Base-by-base conservation (phyloP, 768 basidiomycete species). In the Dentipellis fragilis region DNA sequence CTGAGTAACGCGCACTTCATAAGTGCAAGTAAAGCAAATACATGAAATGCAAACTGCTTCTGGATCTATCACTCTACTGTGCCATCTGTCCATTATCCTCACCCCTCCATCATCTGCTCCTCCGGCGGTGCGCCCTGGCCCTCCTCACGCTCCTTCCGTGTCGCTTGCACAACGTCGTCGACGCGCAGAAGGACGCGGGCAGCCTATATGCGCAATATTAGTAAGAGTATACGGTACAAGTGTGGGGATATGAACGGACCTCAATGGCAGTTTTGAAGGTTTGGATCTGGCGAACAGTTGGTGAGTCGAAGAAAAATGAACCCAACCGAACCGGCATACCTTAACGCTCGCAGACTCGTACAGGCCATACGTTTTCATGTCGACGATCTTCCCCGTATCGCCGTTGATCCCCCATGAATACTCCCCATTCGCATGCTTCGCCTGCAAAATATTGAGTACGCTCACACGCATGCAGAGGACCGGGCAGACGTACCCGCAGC, bases 301-400 rank as follows among this genome's bases (percentile, higher is more conserved):
- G 17, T 11, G 51, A 42, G 36, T 49, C 22, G 16, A 35, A 22
- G 29, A 12, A 52, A 40, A 36, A 12, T 22, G 57, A 56, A 10
- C 21, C 63, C 61, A 61, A 5, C 39, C 4, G 51, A 12, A 8
- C 17, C 12, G 0, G 22, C 67, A 21, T 57, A 85, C 84, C 78
- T 98, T 98, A 66, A 99, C 95, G 61, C 91, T 93, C 4, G 95
- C 93, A 37, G 89, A 92, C 73, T 99, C 96, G 62, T 91, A 91
- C 57, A 99, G 72, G 1, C 93, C 93, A 68, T 97, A 96, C 48
- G 74, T 71, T 68, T 92, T 93, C 95, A 97, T 97, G 68, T 97
- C 91, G 42, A 89, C 89, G 40, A 93, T 85, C 72, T 94, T 95
- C 22, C 96, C 96, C 7, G 89, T 94, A 65, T 97, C 89, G 21